Percentiles rank a stretch among this genome's conserved stretches.
These are phyloP conservation scores for Lotmaria passim DNA, from an alignment of 208 protist genomes.

Conservation along the genomic window DNA sequence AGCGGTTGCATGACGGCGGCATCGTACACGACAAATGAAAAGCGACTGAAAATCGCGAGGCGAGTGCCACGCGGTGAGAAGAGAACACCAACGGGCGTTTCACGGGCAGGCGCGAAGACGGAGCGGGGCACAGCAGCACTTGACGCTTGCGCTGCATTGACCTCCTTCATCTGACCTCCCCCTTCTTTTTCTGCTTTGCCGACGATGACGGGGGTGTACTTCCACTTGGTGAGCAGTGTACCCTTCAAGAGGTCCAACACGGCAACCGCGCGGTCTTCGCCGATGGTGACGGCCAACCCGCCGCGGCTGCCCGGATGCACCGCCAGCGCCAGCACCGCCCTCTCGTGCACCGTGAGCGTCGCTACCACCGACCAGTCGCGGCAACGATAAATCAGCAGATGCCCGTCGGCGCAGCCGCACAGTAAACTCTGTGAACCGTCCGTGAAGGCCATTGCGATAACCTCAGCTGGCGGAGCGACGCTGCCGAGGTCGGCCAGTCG, in stretches of 20 bases:
- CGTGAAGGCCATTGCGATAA: constrained; percentile 46
- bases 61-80: constrained; percentile 56
- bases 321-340: constrained; percentile 43
- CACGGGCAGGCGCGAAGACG: constrained; percentile 22
- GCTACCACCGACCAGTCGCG: constrained; percentile 60
- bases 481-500: constrained; percentile 74
- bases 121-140: background rate
- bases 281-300: constrained; percentile 57
- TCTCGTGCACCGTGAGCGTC: constrained; percentile 64
- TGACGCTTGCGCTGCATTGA: background rate
- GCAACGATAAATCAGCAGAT: constrained; percentile 68
- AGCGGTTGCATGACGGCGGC: constrained; percentile 42
- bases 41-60: constrained; percentile 49
- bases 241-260: constrained; percentile 66
- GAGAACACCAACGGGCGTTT: constrained; percentile 50
- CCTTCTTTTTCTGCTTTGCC: background rate
- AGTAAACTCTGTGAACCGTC: constrained; percentile 53
- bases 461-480: constrained; percentile 59
- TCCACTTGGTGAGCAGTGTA: constrained; percentile 79
- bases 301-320: constrained; percentile 63
- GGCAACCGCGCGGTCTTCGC: constrained; percentile 60
- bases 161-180: constrained; percentile 5
- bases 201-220: constrained; percentile 43
- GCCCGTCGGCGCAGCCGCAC: constrained; percentile 65
- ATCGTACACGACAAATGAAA: constrained; percentile 65